Evolutionary conservation across 2,329 filamentous ascomycete species (phyloP), one percentile per base, ranked within the genome.

Genomic region (Massarina eburnea): DNA sequence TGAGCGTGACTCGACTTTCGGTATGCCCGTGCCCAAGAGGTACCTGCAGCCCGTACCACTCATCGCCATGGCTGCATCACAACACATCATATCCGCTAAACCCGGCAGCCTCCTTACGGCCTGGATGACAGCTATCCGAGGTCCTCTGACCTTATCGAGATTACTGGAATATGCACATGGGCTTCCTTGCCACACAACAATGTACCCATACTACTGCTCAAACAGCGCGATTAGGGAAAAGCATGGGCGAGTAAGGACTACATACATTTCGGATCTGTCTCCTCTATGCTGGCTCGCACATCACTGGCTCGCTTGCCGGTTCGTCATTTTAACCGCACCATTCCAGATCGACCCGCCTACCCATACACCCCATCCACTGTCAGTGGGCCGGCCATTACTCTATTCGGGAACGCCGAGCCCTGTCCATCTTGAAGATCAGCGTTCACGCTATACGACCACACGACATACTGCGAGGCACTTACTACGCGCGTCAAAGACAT

Each of bases 231-330:
- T 49, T 27, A n/a, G 37, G 30, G 24, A 41, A 46, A 40, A 44
- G 43, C 32, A 35, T 45, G 32, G 45, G 45, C 44, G 40, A 49
- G 41, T 49, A 36, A 40, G 37, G 34, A 35, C 18, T 46, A 39
- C 51, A 49, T 46, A 39, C 51, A 49, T 57, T 43, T 41, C 18
- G 32, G 43, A 42, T 36, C 29, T 49, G 48, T 43, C 41, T 39
- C 27, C 22, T 41, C 24, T 43, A 39, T 45, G 34, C 35, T 43
- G 15, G n/a, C 19, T 24, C 35, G 15, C 19, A 43, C 50, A 33
- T 43, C 22, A 64, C 43, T 61, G 54, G 54, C 32, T 59, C 59
- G 52, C 49, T 61, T 58, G 49, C 24, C 45, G 35, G 45, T 35
- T 33, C 30, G 40, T 48, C 46, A 39, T 29, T 56, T 62, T 63